Evolutionary conservation across 345 rosid genomes (phyloP).

Genomic region (Brassica juncea): DNA sequence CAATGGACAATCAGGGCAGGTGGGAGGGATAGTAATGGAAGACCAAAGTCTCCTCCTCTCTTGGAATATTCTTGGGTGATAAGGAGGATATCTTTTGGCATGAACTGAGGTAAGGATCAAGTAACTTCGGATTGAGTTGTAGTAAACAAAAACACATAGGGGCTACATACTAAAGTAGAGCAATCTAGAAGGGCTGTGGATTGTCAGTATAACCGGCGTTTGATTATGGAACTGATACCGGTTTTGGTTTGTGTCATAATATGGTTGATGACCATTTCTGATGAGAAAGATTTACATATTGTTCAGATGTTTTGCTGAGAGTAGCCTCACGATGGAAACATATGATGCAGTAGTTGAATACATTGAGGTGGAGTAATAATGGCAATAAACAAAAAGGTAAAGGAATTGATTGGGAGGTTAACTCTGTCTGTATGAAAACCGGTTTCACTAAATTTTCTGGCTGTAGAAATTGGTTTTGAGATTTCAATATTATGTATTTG

Average conservation of each 20-base stretch:
- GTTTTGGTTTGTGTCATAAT: neutral
- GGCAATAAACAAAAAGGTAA: conserved; percentile 6
- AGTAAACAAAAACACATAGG: neutral
- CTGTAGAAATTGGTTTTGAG: neutral
- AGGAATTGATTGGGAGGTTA: neutral
- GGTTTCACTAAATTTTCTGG: neutral
- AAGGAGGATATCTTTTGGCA: conserved; percentile 65
- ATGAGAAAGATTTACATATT: conserved; percentile 9
- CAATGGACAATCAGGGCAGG: conserved; percentile 30
- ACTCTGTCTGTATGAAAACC: neutral
- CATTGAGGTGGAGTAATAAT: conserved; percentile 27
- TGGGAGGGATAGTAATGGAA: conserved; percentile 19
- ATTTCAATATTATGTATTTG: neutral
- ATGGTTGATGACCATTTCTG: neutral
- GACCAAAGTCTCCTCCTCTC: conserved; percentile 47
- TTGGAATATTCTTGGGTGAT: conserved; percentile 44
- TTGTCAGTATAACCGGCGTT: neutral
- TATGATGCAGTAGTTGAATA: conserved; percentile 68
- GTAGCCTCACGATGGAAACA: conserved; percentile 60
- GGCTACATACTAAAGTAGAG: neutral
- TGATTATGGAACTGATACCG: neutral
- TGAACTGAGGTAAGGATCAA: conserved; percentile 44
- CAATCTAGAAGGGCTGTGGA: neutral
- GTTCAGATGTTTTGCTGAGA: conserved; percentile 65
- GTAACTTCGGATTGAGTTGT: neutral